Conservation (phyloP, 768 basidiomycete species). For the Podaxis sp. region DNA sequence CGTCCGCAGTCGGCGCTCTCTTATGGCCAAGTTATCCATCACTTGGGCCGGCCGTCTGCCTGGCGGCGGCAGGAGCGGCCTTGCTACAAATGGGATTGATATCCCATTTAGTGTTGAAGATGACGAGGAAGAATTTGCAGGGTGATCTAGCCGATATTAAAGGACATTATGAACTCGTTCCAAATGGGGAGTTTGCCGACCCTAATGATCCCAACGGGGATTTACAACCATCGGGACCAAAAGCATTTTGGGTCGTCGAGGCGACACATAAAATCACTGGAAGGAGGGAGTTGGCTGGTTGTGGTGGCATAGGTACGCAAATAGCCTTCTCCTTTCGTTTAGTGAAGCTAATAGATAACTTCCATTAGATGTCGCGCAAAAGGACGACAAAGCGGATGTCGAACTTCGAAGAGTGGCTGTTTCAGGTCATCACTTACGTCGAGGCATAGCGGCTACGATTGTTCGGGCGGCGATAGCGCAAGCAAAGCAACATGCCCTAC, state of each 20-base stretch:
- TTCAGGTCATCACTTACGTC: conserved; percentile 17
- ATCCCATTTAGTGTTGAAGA: background rate
- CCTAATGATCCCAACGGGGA: background rate
- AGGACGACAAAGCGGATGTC: background rate
- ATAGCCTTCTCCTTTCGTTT: background rate
- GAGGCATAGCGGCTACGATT: conserved; percentile 18
- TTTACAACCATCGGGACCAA: background rate
- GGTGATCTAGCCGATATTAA: conserved; percentile 1
- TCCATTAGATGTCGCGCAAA: background rate
- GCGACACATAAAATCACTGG: background rate
- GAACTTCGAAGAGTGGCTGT: conserved; percentile 25
- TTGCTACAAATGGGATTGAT: background rate
- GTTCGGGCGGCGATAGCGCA: conserved; percentile 16
- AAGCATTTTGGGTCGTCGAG: conserved; percentile 5
- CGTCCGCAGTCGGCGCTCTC: background rate
- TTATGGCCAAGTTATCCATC: background rate
- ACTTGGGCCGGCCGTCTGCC: background rate
- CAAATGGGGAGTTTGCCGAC: background rate
- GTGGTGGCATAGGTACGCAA: background rate
- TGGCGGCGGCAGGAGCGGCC: background rate
- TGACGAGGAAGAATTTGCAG: background rate
- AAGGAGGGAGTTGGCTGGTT: background rate
- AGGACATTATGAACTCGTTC: background rate
- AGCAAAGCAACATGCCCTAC: conserved; percentile 11
- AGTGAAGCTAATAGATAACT: background rate